These are phyloP conservation scores for Exophiala dermatitidis DNA, from an alignment of 2,329 filamentous ascomycete species.

Conservation along the genomic window DNA sequence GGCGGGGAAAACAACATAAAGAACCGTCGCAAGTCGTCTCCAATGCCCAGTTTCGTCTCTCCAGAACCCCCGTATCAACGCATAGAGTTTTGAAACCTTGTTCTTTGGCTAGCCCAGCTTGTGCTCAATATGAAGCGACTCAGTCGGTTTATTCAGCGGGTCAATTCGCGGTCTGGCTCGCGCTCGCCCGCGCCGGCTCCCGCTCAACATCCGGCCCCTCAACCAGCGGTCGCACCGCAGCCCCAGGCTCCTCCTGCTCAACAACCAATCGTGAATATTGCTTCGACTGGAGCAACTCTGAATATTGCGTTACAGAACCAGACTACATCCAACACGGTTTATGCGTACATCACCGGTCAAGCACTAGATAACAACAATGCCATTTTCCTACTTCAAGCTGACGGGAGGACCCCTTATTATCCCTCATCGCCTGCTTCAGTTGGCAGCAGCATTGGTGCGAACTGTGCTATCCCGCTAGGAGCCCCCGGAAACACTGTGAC, in stretches of 20 bases:
- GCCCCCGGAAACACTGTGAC: slow-evolving; percentile 52
- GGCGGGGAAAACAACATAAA: neutral
- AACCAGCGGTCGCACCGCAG: neutral
- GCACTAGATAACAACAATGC: slow-evolving; percentile 54
- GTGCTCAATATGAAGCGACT: neutral
- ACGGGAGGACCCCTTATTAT: slow-evolving; percentile 60
- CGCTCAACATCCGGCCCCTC: neutral
- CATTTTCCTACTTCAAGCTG: slow-evolving; percentile 56
- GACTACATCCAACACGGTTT: slow-evolving; percentile 54
- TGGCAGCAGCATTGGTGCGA: slow-evolving; percentile 33
- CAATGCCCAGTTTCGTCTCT: neutral
- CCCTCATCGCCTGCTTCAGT: slow-evolving; percentile 52
- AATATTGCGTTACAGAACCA: slow-evolving; percentile 60
- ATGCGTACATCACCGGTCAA: slow-evolving; percentile 64
- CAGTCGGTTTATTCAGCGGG: neutral
- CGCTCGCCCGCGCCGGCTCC: neutral
- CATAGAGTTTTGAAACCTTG: neutral
- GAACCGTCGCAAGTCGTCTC: neutral
- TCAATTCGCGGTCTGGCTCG: neutral
- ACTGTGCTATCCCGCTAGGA: slow-evolving; percentile 60
- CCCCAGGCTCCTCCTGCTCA: slow-evolving; percentile 4
- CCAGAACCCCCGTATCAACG: neutral
- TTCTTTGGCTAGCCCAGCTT: neutral
- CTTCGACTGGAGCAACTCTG: slow-evolving; percentile 39
- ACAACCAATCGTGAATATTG: neutral